These are phyloP conservation scores for Chytriomyces hyalinus DNA, from an alignment of 192 early-diverging fungal species.

Conservation along the genomic window DNA sequence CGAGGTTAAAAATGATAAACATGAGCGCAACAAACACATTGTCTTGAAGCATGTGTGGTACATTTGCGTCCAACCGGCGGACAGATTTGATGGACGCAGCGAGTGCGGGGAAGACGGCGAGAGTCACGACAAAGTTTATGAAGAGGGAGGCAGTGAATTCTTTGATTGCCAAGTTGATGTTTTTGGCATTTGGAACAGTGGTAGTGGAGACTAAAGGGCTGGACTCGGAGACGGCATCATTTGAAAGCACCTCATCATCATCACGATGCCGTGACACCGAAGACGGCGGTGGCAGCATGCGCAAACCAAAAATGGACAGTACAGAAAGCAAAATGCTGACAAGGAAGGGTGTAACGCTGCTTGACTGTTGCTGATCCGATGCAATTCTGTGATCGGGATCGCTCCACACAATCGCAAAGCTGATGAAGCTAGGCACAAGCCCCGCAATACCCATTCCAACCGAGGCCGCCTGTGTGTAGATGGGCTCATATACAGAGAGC, in stretches of 20 bases:
- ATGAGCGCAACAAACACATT: background rate
- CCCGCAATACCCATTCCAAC: background rate
- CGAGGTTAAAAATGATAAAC: conserved; percentile 22
- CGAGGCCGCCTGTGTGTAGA: background rate
- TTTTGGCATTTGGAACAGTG: background rate
- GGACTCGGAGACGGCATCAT: background rate
- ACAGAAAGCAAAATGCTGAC: background rate
- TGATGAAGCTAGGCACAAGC: background rate
- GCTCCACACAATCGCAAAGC: background rate
- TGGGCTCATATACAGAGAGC: background rate
- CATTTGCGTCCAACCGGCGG: background rate
- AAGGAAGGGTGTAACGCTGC: background rate
- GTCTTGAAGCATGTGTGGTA: background rate
- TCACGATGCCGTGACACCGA: background rate
- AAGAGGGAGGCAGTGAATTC: conserved; percentile 3
- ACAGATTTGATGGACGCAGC: conserved; percentile 15
- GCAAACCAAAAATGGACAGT: background rate
- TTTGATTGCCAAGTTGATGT: background rate
- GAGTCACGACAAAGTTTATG: conserved; percentile 7
- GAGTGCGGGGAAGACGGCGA: conserved; percentile 11
- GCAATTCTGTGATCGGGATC: background rate
- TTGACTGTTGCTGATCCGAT: background rate
- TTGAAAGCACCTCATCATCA: background rate
- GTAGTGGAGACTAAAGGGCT: background rate
- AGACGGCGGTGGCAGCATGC: background rate